phyloP scores from a whole-genome alignment of 106 monocot genomes.

The Cymbidium sinense region DNA sequence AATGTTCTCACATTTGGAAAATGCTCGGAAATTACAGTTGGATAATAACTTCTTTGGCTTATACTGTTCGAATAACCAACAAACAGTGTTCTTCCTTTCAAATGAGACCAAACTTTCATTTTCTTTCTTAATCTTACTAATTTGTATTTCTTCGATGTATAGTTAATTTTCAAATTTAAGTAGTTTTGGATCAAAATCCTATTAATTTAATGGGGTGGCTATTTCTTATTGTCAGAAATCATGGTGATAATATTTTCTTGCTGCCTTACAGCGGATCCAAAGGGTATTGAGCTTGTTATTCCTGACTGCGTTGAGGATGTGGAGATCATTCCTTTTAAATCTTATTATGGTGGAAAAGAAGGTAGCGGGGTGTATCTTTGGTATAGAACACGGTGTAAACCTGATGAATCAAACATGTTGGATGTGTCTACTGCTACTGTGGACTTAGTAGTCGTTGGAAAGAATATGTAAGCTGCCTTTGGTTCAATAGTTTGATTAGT shows the following conservation, averaged over 20 bases:
- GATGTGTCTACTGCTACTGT: conserved; percentile 20
- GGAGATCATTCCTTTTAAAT: conserved; percentile 69
- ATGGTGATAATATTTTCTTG: neutral
- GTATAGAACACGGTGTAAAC: conserved; percentile 68
- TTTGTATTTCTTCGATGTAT: neutral
- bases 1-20: no score
- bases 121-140: no score
- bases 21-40: no score
- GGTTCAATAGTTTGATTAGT: neutral
- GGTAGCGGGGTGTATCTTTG: conserved; percentile 66
- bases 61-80: no score
- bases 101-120: no score
- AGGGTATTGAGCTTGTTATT: conserved; percentile 63
- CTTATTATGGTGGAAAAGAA: conserved; percentile 92
- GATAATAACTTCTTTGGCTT: no score
- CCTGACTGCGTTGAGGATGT: conserved; percentile 69
- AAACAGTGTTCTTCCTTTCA: no score
- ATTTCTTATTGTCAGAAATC: neutral
- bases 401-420: conserved; percentile 27
- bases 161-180: neutral
- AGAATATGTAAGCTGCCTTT: conserved; percentile 46
- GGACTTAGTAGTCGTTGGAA: conserved; percentile 47
- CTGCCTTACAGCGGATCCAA: conserved; percentile 59
- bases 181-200: neutral
- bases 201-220: neutral